Evolutionary conservation across 495 filamentous ascomycete genomes (phyloP).

Genomic region (Umbilicaria muhlenbergii): DNA sequence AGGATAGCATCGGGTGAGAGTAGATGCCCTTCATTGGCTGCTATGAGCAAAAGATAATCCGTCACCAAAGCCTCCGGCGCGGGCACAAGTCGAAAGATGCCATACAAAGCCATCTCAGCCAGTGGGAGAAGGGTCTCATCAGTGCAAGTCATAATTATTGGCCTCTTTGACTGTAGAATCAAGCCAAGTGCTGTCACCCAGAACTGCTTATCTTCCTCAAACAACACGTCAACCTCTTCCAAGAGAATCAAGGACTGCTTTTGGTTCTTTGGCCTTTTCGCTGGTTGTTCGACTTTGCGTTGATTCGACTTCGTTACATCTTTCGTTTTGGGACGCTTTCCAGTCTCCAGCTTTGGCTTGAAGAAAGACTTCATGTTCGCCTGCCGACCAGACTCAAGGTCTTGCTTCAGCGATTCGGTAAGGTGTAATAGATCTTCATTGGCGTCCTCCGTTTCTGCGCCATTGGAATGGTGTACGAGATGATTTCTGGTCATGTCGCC

Average conservation of each 20-base stretch:
- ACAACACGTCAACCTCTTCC: conserved; percentile 88
- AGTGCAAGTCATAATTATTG: conserved; percentile 90
- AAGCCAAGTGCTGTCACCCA: conserved; percentile 70
- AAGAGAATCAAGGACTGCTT: conserved; percentile 91
- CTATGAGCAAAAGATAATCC: conserved; percentile 69
- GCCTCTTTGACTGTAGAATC: conserved; percentile 69
- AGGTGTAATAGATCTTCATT: conserved; percentile 14
- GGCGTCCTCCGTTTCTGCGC: conserved; percentile 14
- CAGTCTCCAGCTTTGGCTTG: conserved; percentile 26
- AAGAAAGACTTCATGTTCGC: conserved; percentile 74
- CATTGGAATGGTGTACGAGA: conserved; percentile 46
- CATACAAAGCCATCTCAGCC: conserved; percentile 56
- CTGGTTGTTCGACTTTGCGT: conserved; percentile 1
- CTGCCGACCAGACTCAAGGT: conserved; percentile 52
- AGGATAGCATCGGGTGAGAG: conserved; percentile 50
- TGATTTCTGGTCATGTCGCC: conserved; percentile 97
- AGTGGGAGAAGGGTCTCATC: conserved; percentile 65
- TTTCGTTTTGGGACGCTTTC: conserved; percentile 15
- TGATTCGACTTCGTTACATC: conserved; percentile 10
- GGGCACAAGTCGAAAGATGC: conserved; percentile 64
- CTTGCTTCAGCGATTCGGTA: conserved; percentile 33
- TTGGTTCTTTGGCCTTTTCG: conserved; percentile 34
- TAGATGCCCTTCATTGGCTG: conserved; percentile 82
- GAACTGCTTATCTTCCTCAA: conserved; percentile 89
- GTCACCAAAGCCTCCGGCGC: conserved; percentile 53